A percentile compares a stretch with the other conserved stretches of the same genome.
Conservation (phyloP, 2,329 filamentous ascomycete genomes). For the Diaporthe ilicicola region DNA sequence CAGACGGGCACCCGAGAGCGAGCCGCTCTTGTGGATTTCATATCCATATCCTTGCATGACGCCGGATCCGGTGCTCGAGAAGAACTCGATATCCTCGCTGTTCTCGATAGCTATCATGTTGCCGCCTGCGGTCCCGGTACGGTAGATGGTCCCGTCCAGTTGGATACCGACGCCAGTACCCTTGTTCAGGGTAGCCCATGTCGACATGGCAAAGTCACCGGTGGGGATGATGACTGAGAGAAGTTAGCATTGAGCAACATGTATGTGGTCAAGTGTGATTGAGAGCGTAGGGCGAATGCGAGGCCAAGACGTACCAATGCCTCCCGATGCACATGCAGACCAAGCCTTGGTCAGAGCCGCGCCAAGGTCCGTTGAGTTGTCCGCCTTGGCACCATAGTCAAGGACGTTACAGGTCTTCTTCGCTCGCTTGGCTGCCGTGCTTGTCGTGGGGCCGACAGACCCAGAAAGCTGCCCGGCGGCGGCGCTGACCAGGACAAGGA, state of each 20-base stretch:
- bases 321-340: constrained; percentile 54
- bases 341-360: constrained; percentile 36
- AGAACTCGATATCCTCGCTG: constrained; percentile 56
- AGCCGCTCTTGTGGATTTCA: constrained; percentile 48
- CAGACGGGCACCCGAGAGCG: constrained; percentile 29
- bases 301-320: constrained; percentile 35
- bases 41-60: constrained; percentile 60
- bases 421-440: constrained; percentile 39
- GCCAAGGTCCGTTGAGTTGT: constrained; percentile 44
- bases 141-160: constrained; percentile 50
- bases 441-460: constrained; percentile 40
- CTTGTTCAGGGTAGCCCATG: constrained; percentile 54
- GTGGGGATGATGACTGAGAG: constrained; percentile 54
- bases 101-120: constrained; percentile 40
- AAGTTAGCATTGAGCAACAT: background rate
- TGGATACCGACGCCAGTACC: constrained; percentile 57
- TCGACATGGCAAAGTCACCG: constrained; percentile 55
- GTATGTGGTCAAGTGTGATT: background rate
- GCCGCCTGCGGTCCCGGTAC: constrained; percentile 37
- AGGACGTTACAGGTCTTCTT: constrained; percentile 56
- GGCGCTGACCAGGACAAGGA: background rate
- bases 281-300: background rate
- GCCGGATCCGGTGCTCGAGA: constrained; percentile 50
- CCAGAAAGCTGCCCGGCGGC: constrained; percentile 38
- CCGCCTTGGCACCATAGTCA: constrained; percentile 57